Base-by-base conservation (phyloP, 495 filamentous ascomycete genomes). In the Glonium stellatum region DNA sequence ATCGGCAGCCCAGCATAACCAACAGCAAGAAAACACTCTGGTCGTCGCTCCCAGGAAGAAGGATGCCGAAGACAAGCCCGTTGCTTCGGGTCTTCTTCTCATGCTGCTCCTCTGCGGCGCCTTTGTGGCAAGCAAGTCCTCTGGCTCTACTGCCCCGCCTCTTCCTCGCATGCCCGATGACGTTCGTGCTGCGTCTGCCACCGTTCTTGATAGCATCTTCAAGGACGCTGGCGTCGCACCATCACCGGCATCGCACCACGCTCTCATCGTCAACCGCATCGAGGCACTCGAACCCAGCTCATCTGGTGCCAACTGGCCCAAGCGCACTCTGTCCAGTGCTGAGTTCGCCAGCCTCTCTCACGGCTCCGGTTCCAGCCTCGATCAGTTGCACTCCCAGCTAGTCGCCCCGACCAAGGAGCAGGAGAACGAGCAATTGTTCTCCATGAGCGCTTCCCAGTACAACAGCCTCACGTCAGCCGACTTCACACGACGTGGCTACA, bases 41-140 rank as follows among this genome's bases (percentile, higher is more conserved):
- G 72, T 87, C 36, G 78, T 86, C 27, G 72, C 76, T 25, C 69
- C 75, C 15, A 79, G 82, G 70, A 85, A 81, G 73, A 76, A 84
- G 70, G 70, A 79, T 63, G 66, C 76, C 39, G 73, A 82, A 25
- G 72, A 73, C n/a, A 72, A 70, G 62, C 67, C 72, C 21, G 63
- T 71, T 25, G 69, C 72, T 41, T 69, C 71, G 3, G 72, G 72
- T 39, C 66, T 76, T n/a, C 62, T 75, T 19, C 71, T 70, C 57
- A 82, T 84, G 91, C 89, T 96, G 65, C 89, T 98, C 61, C 88
- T 98, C 58, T 92, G 95, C 68, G 93, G 93, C 67, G 93, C 93
- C 53, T 97, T 95, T 72, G 90, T 97, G 61, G 90, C 92, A 55
- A 96, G 92, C 48, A 95, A 92, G 76, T 81, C 79, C 54, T 75